Evolutionary conservation across 345 rosid species (phyloP), one percentile per base, ranked within the genome.

Genomic region (Cardamine occulta): DNA sequence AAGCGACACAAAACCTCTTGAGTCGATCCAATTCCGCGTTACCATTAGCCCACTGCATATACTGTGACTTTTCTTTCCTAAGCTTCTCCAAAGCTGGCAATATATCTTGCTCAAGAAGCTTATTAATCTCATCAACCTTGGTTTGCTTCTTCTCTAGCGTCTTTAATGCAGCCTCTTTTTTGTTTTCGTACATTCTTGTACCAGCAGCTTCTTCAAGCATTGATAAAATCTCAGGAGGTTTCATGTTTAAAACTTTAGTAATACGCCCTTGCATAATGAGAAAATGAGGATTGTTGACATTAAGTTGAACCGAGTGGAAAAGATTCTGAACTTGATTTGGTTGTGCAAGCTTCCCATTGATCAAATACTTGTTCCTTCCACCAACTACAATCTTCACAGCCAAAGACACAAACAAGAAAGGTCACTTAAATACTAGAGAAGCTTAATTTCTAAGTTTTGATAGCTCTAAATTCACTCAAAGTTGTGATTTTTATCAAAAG

Each of bases 131-230:
- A 51, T 92, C 93, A 28, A 95, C 99, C 87, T 95, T 90, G 54
- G 86, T 82, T 82, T 95, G 99, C 85, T 95, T 95, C 74, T 92
- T 94, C 74, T 94, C 97, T 15, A 94, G 89, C 8, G 97, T 91
- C 83, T 91, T 94, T 39, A 94, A 29, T 0, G 97, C 97, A 57
- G 87, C 86, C 40, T 92, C 97, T 76, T 95, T 91, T 84, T 95
- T 95, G 31, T 91, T 95, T 75, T 95, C 99, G 4, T 95, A 95
- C 97, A 95, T 95, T 79, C 99, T 86, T 13, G 99, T 95, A 21
- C 99, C 99, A 37, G 93, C 97, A 74, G 97, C 99, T 89, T 95
- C 99, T 80, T 95, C 97, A 18, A 95, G 96, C 99, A 94, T 94
- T 4, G 99, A 92, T 37, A 92, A 69, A 35, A 90, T 94, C 88